These are phyloP conservation scores for Candida qinlingensis DNA, from an alignment of 805 yeast genomes.

Conservation along the genomic window DNA sequence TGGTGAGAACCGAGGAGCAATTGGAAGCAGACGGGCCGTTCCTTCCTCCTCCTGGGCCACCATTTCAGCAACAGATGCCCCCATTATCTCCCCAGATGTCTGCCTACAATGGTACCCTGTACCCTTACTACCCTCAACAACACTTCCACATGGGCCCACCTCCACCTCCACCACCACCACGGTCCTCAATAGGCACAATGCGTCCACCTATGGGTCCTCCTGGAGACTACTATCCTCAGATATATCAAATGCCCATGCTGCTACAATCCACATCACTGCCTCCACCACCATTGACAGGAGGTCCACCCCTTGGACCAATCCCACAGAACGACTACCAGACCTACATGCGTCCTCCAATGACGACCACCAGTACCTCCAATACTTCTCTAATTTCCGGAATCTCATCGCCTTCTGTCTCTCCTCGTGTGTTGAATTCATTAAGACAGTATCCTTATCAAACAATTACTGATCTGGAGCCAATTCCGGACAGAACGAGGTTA, in stretches of 20 bases:
- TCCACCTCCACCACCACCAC: neutral
- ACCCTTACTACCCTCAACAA: neutral
- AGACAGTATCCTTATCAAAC: conserved; percentile 23
- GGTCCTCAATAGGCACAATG: too few species aligned
- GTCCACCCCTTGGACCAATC: neutral
- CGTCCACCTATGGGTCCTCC: too few species aligned
- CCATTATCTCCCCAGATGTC: neutral
- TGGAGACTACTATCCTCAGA: neutral
- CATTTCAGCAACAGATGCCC: neutral
- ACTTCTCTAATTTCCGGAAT: neutral
- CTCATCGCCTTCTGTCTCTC: conserved; percentile 15
- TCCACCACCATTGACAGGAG: neutral
- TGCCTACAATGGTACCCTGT: neutral
- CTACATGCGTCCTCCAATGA: neutral
- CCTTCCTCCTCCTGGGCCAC: neutral
- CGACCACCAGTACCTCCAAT: neutral
- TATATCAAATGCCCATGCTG: neutral
- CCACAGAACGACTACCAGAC: neutral
- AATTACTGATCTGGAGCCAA: conserved; percentile 16
- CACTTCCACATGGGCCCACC: neutral
- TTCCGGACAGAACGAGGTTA: conserved; percentile 34
- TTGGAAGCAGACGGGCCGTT: neutral
- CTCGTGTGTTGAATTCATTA: conserved; percentile 13
- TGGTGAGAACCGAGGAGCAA: conserved; percentile 8
- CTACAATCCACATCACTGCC: too few species aligned